Conservation (phyloP, 106 monocot genomes). For the Chionographis japonica region DNA sequence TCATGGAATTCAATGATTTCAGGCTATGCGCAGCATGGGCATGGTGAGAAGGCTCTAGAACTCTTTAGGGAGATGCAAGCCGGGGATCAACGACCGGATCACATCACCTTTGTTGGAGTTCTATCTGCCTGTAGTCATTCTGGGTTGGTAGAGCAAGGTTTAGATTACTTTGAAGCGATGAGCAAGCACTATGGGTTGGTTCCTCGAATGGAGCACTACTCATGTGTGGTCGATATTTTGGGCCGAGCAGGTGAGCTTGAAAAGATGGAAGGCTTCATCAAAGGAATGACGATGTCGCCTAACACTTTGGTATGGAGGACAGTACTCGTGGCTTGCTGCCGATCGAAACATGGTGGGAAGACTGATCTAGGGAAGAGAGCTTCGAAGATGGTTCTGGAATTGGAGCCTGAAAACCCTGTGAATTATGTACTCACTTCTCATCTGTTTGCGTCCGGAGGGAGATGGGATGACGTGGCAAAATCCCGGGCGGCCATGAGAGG, state of each 20-base stretch:
- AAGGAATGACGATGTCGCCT: constrained; percentile 54
- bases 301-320: constrained; percentile 79
- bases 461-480: constrained; percentile 61
- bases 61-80: constrained; percentile 58
- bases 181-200: constrained; percentile 27
- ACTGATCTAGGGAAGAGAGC: constrained; percentile 34
- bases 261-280: constrained; percentile 50
- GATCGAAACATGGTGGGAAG: constrained; percentile 34
- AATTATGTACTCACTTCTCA: constrained; percentile 74
- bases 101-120: constrained; percentile 72
- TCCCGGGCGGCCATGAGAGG: constrained; percentile 40
- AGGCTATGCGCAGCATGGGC: constrained; percentile 73
- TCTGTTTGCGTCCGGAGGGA: constrained; percentile 54
- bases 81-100: constrained; percentile 36
- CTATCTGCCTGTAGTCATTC: constrained; percentile 88
- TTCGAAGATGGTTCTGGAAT: constrained; percentile 30
- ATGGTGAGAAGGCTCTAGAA: constrained; percentile 45
- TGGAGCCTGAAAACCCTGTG: constrained; percentile 48
- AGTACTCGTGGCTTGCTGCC: constrained; percentile 55
- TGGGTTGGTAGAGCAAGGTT: constrained; percentile 63
- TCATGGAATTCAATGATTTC: constrained; percentile 93
- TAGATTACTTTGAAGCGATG: constrained; percentile 57
- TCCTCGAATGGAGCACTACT: constrained; percentile 71
- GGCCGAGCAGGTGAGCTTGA: constrained; percentile 59
- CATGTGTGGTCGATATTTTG: constrained; percentile 67